phyloP scores from a whole-genome alignment of 2,329 filamentous ascomycete genomes.

The Phoma sp. region DNA sequence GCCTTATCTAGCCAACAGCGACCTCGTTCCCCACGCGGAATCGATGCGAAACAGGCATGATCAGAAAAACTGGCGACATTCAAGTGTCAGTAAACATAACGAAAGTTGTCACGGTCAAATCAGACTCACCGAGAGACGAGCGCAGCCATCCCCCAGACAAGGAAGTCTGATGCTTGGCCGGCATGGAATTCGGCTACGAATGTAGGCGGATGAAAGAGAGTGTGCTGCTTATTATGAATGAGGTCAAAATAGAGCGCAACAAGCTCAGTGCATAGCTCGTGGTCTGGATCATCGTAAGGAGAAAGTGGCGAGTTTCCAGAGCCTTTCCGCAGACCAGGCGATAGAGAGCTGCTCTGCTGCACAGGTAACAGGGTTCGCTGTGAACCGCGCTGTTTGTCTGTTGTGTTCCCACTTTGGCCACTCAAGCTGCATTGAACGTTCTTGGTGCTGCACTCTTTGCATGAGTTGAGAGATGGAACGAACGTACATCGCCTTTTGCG shows the following conservation, averaged over 20 bases:
- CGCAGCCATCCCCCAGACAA: slow-evolving; percentile 8
- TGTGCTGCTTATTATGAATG: slow-evolving; percentile 12
- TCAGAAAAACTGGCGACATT: slow-evolving; percentile 1
- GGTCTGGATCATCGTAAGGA: background rate
- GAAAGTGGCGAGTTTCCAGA: background rate
- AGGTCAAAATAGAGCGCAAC: slow-evolving; percentile 9
- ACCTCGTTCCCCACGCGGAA: slow-evolving; percentile 1
- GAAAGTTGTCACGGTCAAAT: background rate
- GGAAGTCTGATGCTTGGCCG: slow-evolving; percentile 3
- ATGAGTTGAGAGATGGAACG: slow-evolving; percentile 1
- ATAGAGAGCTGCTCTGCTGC: background rate
- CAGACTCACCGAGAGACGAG: slow-evolving; percentile 4
- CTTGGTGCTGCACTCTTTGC: slow-evolving; percentile 10
- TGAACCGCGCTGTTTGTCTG: background rate
- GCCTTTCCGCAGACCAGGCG: background rate
- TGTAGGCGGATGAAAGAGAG: slow-evolving; percentile 10
- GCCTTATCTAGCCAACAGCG: slow-evolving; percentile 11
- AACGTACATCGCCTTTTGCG: slow-evolving; percentile 13
- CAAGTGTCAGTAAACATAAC: background rate
- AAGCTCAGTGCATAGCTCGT: background rate
- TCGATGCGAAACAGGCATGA: slow-evolving; percentile 1
- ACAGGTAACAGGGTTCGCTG: slow-evolving; percentile 1
- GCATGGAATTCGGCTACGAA: slow-evolving; percentile 4
- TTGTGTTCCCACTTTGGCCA: background rate
- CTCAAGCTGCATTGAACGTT: slow-evolving; percentile 3